Evolutionary conservation across 192 early-diverging fungal species (phyloP), one percentile per base, ranked within the genome.

Genomic region (Allomyces javanicus): DNA sequence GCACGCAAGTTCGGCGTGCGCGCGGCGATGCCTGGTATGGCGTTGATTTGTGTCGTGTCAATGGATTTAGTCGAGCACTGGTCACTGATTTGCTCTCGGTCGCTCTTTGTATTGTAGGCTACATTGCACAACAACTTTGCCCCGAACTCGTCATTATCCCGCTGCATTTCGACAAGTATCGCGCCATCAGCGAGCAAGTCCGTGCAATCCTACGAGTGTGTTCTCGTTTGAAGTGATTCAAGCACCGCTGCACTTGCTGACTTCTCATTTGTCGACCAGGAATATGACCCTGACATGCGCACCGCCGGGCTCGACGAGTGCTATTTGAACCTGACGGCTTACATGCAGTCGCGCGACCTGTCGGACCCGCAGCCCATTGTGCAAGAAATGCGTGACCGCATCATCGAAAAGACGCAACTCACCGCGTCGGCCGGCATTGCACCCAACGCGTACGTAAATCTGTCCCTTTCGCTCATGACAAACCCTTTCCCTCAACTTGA

Each of bases 1-100:
- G 86, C 80, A 23, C 65, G 77, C 44, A 82, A 83, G 62, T 85
- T 65, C 69, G 86, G 86, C 43, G 83, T 87, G 24, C 78, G 86
- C 3, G 79, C 78, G 43, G 86, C 78, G 11, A 86, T 88, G 84
- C 84, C 86, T 9, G 78, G 33, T 40, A 40, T 40, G 33, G 33
- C 3, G 7, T 40, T 40, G 33, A 40, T 9, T 40, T 7, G 33
- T 7, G 0, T 40, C 33, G 2, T 7, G 33, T 40, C 9, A 7
- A 7, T 3, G 33, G 3, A 40, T 3, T 7, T 40, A 7, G 33
- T 40, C 9, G 33, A 40, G 33, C 7, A 40, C 33, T 7, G 9
- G 33, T 40, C 9, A 7, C 33, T 40, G 33, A 40, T 40, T 7
- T 7, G 3, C 7, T 40, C 33, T 40, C 33, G 9, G 0, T 0